Conservation (phyloP, 2,329 filamentous ascomycete species). For the Penicillium sp. region DNA sequence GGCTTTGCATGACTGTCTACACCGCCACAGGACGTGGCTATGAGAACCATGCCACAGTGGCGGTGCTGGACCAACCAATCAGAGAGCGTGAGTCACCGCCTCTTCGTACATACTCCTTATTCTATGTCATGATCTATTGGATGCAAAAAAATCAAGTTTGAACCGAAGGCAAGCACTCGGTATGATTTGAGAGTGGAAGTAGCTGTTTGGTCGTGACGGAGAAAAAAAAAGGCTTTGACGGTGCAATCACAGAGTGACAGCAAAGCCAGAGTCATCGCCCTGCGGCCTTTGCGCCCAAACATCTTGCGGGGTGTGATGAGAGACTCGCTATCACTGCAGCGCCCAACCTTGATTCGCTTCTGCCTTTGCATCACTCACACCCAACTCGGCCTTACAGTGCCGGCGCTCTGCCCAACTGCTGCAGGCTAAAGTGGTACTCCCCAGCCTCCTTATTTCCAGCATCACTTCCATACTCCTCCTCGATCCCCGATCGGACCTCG, state of each 20-base stretch:
- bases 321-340: constrained; percentile 10
- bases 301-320: constrained; percentile 9
- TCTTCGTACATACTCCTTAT: no score
- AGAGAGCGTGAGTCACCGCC: constrained; percentile 27
- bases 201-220: neutral
- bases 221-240: neutral
- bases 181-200: neutral
- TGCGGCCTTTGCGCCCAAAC: constrained; percentile 15
- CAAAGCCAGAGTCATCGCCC: constrained; percentile 21
- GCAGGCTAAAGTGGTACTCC: constrained; percentile 18
- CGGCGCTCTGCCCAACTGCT: constrained; percentile 22
- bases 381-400: constrained; percentile 13
- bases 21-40: constrained; percentile 15
- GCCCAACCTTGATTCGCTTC: constrained; percentile 15
- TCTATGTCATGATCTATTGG: neutral
- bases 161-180: neutral
- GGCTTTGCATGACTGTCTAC: constrained; percentile 2
- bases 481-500: constrained; percentile 12
- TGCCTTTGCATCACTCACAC: constrained; percentile 19
- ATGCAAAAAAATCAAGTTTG: neutral
- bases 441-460: constrained; percentile 13
- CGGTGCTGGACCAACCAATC: constrained; percentile 28
- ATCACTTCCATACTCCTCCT: constrained; percentile 8
- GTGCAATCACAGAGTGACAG: constrained; percentile 23
- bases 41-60: no score